Evolutionary conservation across 169 alveolate species (phyloP).

Genomic region (Plasmodium knowlesi): DNA sequence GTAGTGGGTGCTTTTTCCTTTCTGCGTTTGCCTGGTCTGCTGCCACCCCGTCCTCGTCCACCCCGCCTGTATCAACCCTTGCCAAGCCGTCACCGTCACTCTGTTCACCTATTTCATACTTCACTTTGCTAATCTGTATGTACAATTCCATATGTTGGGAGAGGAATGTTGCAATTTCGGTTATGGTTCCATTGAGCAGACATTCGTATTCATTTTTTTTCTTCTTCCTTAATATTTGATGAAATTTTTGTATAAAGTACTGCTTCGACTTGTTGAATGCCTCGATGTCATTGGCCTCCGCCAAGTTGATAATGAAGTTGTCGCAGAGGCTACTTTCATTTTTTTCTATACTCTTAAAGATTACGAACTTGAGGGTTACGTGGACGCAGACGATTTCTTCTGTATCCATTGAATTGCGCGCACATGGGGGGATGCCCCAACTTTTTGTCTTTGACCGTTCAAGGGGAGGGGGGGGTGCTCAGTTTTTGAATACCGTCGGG

Average conservation of each 20-base stretch:
- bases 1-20: not conserved
- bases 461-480: not conserved
- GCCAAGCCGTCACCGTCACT: not conserved
- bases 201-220: constrained; percentile 70
- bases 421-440: not conserved
- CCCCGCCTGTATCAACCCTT: not conserved
- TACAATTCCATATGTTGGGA: constrained; percentile 34
- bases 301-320: constrained; percentile 22
- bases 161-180: constrained; percentile 49
- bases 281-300: constrained; percentile 54
- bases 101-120: constrained; percentile 3
- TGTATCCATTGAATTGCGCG: constrained; percentile 34
- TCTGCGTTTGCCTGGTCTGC: not conserved
- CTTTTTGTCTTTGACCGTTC: not conserved
- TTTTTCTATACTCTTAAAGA: constrained; percentile 43
- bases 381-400: constrained; percentile 63
- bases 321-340: constrained; percentile 49
- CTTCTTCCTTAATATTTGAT: constrained; percentile 11
- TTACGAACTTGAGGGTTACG: constrained; percentile 35
- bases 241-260: constrained; percentile 48
- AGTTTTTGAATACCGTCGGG: not conserved
- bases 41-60: not conserved
- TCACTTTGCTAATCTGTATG: constrained; percentile 29
- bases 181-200: constrained; percentile 51
- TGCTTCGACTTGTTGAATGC: constrained; percentile 27